Evolutionary conservation across 768 basidiomycete species (phyloP).

Genomic region (Tubosaeta sp.): DNA sequence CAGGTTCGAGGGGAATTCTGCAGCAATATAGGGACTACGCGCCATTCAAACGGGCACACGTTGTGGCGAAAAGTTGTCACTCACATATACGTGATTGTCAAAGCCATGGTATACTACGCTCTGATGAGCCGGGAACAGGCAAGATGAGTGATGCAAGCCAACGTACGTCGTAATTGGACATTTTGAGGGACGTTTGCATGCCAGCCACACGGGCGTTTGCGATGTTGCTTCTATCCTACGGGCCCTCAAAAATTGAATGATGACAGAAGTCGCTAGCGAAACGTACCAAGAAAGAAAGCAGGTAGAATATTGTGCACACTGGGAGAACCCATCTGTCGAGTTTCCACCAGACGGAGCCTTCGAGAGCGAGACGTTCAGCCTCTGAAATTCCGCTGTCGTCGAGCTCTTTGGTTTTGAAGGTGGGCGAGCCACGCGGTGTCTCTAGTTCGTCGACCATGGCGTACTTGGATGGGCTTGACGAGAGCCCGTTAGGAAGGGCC

Average conservation of each 20-base stretch:
- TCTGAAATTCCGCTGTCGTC: constrained; percentile 10
- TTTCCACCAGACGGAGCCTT: constrained; percentile 44
- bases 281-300: constrained; percentile 52
- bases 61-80: background rate
- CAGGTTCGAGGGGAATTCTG: constrained; percentile 60
- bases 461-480: background rate
- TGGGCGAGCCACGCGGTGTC: background rate
- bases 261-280: background rate
- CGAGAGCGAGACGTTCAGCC: constrained; percentile 24
- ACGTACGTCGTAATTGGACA: constrained; percentile 21
- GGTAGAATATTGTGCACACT: constrained; percentile 45
- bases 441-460: constrained; percentile 6
- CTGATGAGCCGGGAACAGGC: background rate
- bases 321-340: constrained; percentile 47
- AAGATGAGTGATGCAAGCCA: background rate
- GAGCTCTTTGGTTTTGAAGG: constrained; percentile 6
- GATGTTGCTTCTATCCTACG: constrained; percentile 42
- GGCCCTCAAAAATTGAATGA: background rate
- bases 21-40: constrained; percentile 47
- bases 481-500: background rate
- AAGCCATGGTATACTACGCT: constrained; percentile 32
- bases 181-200: constrained; percentile 46
- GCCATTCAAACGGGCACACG: background rate
- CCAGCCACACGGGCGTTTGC: constrained; percentile 62
- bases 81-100: constrained; percentile 28